phyloP scores from a whole-genome alignment of 768 basidiomycete species.

The Myochromella boudieri region DNA sequence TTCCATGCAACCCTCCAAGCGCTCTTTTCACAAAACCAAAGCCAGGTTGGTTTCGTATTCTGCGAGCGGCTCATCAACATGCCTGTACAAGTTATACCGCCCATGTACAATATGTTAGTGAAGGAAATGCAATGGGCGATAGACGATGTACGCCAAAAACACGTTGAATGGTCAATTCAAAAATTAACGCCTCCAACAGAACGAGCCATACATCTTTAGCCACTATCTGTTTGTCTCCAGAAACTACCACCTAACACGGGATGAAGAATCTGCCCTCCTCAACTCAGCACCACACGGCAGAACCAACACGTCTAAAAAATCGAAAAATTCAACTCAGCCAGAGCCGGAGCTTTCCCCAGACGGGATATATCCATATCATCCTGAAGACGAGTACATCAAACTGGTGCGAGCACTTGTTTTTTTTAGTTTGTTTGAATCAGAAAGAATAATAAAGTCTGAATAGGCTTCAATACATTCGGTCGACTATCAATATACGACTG shows the following conservation, averaged over 20 bases:
- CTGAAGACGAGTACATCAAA: constrained; percentile 78
- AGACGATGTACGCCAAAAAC: constrained; percentile 48
- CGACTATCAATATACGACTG: constrained; percentile 50
- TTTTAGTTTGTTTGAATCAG: background rate
- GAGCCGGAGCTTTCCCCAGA: constrained; percentile 33
- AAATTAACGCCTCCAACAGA: constrained; percentile 25
- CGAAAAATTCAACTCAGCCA: constrained; percentile 19
- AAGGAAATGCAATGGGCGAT: constrained; percentile 80
- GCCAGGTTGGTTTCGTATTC: constrained; percentile 79
- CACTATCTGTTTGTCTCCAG: constrained; percentile 78
- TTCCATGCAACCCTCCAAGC: constrained; percentile 55
- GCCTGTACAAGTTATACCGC: constrained; percentile 90
- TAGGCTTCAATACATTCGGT: constrained; percentile 25
- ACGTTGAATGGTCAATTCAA: background rate
- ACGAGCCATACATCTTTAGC: constrained; percentile 67
- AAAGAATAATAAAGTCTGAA: background rate
- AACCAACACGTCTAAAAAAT: constrained; percentile 24
- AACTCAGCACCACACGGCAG: constrained; percentile 39
- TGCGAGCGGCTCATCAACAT: constrained; percentile 93
- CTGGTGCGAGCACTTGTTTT: constrained; percentile 38
- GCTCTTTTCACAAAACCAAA: constrained; percentile 49
- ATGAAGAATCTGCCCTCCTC: constrained; percentile 59
- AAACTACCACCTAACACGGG: constrained; percentile 70
- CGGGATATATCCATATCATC: constrained; percentile 72
- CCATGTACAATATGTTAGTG: constrained; percentile 87